Percentiles rank a stretch among this genome's conserved stretches.
Conservation (phyloP, 2,329 filamentous ascomycete species). For the Neonectria neomacrospora region DNA sequence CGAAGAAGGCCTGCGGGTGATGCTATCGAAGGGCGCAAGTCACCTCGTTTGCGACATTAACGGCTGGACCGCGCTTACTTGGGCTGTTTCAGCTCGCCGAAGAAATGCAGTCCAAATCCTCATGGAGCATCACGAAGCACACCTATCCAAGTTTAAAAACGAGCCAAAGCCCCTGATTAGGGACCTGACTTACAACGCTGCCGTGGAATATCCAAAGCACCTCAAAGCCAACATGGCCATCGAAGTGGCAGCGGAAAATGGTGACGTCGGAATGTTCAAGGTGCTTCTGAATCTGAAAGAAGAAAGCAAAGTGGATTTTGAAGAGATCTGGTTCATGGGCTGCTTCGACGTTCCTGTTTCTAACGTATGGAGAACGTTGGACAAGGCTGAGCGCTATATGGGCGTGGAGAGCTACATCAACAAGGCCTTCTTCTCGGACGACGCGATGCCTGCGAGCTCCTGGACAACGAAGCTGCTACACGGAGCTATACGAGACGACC, state of each 20-base stretch:
- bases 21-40: background rate
- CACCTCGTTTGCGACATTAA: background rate
- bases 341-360: constrained; percentile 2
- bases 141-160: background rate
- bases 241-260: background rate
- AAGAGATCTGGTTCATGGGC: background rate
- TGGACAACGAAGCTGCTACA: constrained; percentile 3
- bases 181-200: background rate
- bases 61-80: background rate
- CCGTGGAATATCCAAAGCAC: background rate
- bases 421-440: background rate
- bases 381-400: background rate
- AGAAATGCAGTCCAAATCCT: background rate
- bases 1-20: background rate
- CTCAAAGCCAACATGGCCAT: background rate
- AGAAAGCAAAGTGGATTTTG: background rate
- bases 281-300: background rate
- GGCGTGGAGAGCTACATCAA: background rate
- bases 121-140: constrained; percentile 4
- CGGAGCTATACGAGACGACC: constrained; percentile 1
- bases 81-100: constrained; percentile 2
- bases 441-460: background rate
- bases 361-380: constrained; percentile 6
- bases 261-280: background rate
- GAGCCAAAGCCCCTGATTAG: background rate